Base-by-base conservation (phyloP, 2,329 filamentous ascomycete genomes). In the Xylariales sp. region DNA sequence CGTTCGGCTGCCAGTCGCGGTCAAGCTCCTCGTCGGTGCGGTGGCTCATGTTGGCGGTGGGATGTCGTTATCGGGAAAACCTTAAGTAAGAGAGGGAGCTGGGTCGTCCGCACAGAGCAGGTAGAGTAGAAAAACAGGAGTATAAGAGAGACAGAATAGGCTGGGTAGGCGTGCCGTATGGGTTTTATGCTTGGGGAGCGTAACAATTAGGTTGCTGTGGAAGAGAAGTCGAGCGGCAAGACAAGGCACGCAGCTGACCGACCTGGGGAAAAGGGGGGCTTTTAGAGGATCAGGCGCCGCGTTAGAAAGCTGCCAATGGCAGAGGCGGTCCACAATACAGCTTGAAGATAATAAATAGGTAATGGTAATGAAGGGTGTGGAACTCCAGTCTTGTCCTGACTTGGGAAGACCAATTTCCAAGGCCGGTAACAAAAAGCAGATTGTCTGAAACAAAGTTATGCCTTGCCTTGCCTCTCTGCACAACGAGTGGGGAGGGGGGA, bases 1-100 rank as follows among this genome's bases (percentile, higher is more conserved):
- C 78, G 58, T 70, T 90, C 51, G 86, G 84, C 76, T 88, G 81
- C 85, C 85, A 91, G 66, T 87, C 81, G 56, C 76, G 76, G 58
- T 88, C 80, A 56, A 85, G 75, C 58, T 87, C 83, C 49, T 76
- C 75, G 67, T 87, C 83, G 48, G 81, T 73, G 45, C 56, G 54
- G 51, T n/a, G n/a, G n/a, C 53, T 55, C 53, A 59, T 57, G 14
- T 52, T 56, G 51, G 42, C 38, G 33, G 39, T 37, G 37, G n/a
- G n/a, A n/a, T n/a, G n/a, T n/a, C n/a, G n/a, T n/a, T n/a, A n/a
- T n/a, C n/a, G n/a, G n/a, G n/a, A n/a, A n/a, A n/a, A n/a, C n/a
- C n/a, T n/a, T n/a, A n/a, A 13, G 16, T 4, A 17, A 37, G 24
- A 23, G 13, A 35, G 20, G 32, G n/a, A 11, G 16, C n/a, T 6